A percentile compares a stretch with the other conserved stretches of the same genome.
phyloP scores from a whole-genome alignment of 1,284 basidiomycete genomes.

The Puccinia triticina region DNA sequence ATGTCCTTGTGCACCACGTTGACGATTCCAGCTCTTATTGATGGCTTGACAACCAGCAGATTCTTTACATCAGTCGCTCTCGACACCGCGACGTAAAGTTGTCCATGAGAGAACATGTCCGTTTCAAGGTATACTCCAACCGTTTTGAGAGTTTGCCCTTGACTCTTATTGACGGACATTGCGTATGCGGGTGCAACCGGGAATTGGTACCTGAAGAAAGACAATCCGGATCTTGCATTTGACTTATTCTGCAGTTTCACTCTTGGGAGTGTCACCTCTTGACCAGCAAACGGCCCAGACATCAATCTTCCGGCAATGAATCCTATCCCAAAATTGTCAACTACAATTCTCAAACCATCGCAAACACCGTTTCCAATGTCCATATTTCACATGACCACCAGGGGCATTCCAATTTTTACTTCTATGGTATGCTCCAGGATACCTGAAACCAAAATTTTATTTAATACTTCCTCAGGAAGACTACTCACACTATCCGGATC shows the following conservation, averaged over 20 bases:
- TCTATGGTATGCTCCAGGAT: conserved; percentile 10
- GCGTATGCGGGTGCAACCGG: neutral
- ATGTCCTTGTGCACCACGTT: neutral
- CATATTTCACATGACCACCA: conserved; percentile 5
- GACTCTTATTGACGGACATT: no score
- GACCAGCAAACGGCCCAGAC: neutral
- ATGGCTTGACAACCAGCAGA: neutral
- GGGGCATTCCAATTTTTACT: neutral
- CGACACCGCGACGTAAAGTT: conserved; percentile 37
- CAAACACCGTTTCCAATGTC: neutral
- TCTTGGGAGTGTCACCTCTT: neutral
- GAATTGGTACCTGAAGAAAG: neutral
- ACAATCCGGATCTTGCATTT: neutral
- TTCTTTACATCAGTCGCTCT: neutral
- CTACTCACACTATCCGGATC: neutral
- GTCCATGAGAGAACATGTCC: conserved; percentile 8
- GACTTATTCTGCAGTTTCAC: neutral
- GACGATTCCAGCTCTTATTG: neutral
- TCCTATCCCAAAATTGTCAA: neutral
- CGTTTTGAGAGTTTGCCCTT: no score
- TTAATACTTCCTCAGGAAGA: neutral
- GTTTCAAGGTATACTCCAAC: neutral
- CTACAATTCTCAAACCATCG: neutral
- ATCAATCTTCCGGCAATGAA: neutral
- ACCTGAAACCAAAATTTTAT: neutral